A percentile compares a stretch with the other conserved stretches of the same genome.
phyloP scores from a whole-genome alignment of 768 basidiomycete genomes.

The Chiua virens region DNA sequence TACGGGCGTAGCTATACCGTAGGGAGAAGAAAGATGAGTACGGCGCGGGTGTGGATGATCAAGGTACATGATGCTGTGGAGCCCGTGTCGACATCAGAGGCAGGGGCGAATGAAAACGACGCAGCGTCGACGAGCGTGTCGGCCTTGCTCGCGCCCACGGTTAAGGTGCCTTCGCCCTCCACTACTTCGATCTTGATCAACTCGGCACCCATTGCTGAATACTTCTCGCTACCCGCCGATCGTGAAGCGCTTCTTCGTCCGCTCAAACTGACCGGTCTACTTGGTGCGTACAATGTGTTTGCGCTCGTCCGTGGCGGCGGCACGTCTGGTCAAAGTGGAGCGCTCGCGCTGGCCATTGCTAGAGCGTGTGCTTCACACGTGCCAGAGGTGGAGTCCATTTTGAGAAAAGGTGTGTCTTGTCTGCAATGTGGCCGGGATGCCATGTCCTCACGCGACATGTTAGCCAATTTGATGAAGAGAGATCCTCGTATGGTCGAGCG shows the following conservation, averaged over 20 bases:
- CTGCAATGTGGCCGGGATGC: background rate
- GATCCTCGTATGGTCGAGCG: slow-evolving; percentile 98
- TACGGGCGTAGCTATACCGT: slow-evolving; percentile 84
- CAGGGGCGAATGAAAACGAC: slow-evolving; percentile 1
- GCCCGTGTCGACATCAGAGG: background rate
- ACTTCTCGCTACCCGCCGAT: slow-evolving; percentile 74
- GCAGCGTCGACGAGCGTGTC: slow-evolving; percentile 8
- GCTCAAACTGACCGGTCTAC: slow-evolving; percentile 74
- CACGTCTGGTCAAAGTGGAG: slow-evolving; percentile 90
- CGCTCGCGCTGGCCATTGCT: slow-evolving; percentile 74
- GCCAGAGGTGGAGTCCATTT: slow-evolving; percentile 59
- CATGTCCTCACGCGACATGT: background rate
- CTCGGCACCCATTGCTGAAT: slow-evolving; percentile 72
- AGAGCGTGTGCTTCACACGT: slow-evolving; percentile 73
- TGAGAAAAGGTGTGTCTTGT: slow-evolving; percentile 65
- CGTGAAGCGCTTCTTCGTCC: slow-evolving; percentile 83
- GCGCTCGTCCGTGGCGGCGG: slow-evolving; percentile 84
- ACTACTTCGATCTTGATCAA: slow-evolving; percentile 80
- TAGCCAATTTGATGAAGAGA: slow-evolving; percentile 83
- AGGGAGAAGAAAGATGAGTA: slow-evolving; percentile 86
- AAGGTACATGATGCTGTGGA: slow-evolving; percentile 47
- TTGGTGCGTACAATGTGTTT: slow-evolving; percentile 83
- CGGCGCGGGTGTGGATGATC: slow-evolving; percentile 93
- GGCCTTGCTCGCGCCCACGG: slow-evolving; percentile 18
- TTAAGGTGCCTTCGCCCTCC: slow-evolving; percentile 37